Conservation (phyloP, 2,329 filamentous ascomycete genomes). For the Penicillium aurantiogriseum region DNA sequence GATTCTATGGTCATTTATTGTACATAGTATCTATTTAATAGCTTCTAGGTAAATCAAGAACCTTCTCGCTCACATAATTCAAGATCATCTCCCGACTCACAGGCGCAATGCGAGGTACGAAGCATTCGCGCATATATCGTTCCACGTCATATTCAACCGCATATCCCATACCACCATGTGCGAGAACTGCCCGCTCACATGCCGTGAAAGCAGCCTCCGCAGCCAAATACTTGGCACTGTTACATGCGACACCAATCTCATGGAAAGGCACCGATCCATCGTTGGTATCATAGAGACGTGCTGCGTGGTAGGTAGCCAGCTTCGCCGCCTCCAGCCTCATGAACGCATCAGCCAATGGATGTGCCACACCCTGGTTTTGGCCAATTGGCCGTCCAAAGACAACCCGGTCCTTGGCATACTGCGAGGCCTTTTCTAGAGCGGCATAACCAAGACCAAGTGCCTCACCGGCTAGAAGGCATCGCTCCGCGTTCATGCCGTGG, state of each 20-base stretch:
- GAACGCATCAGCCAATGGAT: slow-evolving; percentile 58
- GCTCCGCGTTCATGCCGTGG: slow-evolving; percentile 77
- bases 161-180: slow-evolving; percentile 63
- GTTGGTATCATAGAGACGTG: slow-evolving; percentile 55
- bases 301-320: slow-evolving; percentile 60
- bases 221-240: slow-evolving; percentile 67
- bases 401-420: slow-evolving; percentile 64
- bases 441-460: slow-evolving; percentile 78
- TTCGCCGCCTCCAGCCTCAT: slow-evolving; percentile 64
- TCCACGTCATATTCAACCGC: slow-evolving; percentile 63
- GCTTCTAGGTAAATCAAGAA: slow-evolving; percentile 43
- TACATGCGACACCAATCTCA: slow-evolving; percentile 62
- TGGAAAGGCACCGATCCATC: slow-evolving; percentile 55
- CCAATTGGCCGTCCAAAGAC: slow-evolving; percentile 60
- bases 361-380: slow-evolving; percentile 59
- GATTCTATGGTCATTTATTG: background rate
- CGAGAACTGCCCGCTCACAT: slow-evolving; percentile 57
- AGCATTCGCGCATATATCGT: slow-evolving; percentile 58
- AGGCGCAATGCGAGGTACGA: slow-evolving; percentile 60
- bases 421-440: slow-evolving; percentile 60
- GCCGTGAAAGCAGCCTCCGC: slow-evolving; percentile 61
- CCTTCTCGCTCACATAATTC: slow-evolving; percentile 48
- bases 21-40: slow-evolving; percentile 36
- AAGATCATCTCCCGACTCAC: slow-evolving; percentile 54
- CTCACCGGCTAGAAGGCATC: slow-evolving; percentile 74